Conservation (phyloP, 169 alveolate species). For the Plasmodium cynomolgi region DNA sequence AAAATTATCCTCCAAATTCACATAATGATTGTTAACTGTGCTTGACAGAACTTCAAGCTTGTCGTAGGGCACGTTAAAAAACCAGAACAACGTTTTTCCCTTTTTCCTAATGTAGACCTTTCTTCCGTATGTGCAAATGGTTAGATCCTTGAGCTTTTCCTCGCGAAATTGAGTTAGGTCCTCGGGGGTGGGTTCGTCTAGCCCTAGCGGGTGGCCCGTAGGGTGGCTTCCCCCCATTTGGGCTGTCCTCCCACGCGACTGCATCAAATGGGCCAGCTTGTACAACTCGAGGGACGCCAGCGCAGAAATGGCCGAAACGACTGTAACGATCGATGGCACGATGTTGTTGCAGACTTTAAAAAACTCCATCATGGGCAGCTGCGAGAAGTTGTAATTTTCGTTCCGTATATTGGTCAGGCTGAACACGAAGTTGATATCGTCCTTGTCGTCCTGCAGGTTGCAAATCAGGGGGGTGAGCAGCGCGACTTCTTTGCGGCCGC, state of each 20-base stretch:
- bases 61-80: slow-evolving; percentile 36
- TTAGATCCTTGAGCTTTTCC: background rate
- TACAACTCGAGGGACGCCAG: slow-evolving; percentile 43
- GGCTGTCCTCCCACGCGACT: background rate
- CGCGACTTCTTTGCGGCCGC: background rate
- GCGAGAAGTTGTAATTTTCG: slow-evolving; percentile 30
- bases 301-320: slow-evolving; percentile 53
- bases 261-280: slow-evolving; percentile 30
- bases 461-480: slow-evolving; percentile 34
- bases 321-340: slow-evolving; percentile 46
- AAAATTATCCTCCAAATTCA: slow-evolving; percentile 50
- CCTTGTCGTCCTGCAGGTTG: slow-evolving; percentile 19
- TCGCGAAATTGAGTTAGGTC: background rate
- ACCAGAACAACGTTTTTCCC: slow-evolving; percentile 20
- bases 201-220: background rate
- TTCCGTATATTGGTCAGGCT: slow-evolving; percentile 44
- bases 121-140: slow-evolving; percentile 6
- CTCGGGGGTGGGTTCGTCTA: background rate
- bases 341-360: slow-evolving; percentile 45
- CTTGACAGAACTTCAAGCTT: background rate
- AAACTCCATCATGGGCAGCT: slow-evolving; percentile 31
- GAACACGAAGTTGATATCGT: slow-evolving; percentile 43
- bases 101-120: slow-evolving; percentile 9
- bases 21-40: slow-evolving; percentile 19
- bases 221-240: background rate